Evolutionary conservation across 371 early-diverging fungal species (phyloP).

Genomic region (Blastocladiella emersonii): DNA sequence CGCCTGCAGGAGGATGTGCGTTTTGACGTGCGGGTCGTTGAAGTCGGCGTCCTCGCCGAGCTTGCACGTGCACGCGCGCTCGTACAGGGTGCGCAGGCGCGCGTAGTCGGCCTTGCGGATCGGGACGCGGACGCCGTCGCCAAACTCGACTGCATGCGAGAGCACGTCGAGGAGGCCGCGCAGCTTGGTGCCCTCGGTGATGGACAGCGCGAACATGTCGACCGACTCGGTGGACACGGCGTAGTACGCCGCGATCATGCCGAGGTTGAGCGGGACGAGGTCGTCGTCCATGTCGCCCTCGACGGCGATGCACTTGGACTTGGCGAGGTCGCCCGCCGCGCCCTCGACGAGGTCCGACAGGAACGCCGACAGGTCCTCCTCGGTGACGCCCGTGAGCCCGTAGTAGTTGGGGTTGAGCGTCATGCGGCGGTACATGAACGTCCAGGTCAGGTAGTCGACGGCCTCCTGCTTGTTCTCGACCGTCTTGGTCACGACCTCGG

Average conservation of each 20-base stretch:
- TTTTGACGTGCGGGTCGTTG: constrained; percentile 75
- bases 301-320: constrained; percentile 73
- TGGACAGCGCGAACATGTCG: constrained; percentile 77
- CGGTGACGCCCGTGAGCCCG: constrained; percentile 68
- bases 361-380: constrained; percentile 77
- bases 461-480: constrained; percentile 96
- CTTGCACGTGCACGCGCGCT: constrained; percentile 57
- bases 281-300: constrained; percentile 70
- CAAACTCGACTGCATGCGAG: constrained; percentile 83
- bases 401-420: constrained; percentile 94
- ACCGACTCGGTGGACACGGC: constrained; percentile 85
- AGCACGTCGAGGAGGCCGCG: constrained; percentile 83
- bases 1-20: constrained; percentile 80
- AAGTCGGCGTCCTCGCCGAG: constrained; percentile 23
- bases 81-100: constrained; percentile 59
- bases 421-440: constrained; percentile 88
- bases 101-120: constrained; percentile 85
- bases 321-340: constrained; percentile 68
- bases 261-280: constrained; percentile 74
- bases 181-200: constrained; percentile 71
- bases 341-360: constrained; percentile 88
- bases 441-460: constrained; percentile 95
- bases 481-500: constrained; percentile 84
- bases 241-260: constrained; percentile 95
- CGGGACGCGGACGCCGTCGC: constrained; percentile 66